Percentiles rank a stretch among this genome's conserved stretches.
phyloP scores from a whole-genome alignment of 352 stramenopile species.

The Proteromonas lacertae region DNA sequence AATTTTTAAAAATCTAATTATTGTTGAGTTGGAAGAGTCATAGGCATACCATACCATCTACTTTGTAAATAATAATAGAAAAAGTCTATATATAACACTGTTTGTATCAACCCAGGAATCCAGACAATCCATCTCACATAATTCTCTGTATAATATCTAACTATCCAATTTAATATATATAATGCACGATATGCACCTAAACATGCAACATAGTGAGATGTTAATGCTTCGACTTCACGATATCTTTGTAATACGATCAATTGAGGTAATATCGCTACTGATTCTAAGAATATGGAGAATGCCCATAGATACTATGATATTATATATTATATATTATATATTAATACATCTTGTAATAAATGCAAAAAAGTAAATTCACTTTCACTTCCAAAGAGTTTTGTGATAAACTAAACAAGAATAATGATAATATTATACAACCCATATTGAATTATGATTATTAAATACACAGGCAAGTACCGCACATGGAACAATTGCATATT shows the following conservation, averaged over 20 bases:
- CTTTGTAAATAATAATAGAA: conserved; percentile 86
- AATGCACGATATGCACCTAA: conserved; percentile 80
- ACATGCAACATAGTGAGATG: conserved; percentile 93
- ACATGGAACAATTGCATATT: conserved; percentile 81
- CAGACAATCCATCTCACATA: conserved; percentile 91
- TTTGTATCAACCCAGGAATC: conserved; percentile 88
- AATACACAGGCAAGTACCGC: conserved; percentile 70
- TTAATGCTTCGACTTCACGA: conserved; percentile 88
- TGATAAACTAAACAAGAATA: neutral
- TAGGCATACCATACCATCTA: too few species aligned
- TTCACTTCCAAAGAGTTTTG: neutral
- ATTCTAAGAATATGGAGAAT: conserved; percentile 96
- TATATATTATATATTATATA: neutral
- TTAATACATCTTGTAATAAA: neutral
- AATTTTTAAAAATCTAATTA: too few species aligned
- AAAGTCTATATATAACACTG: conserved; percentile 93
- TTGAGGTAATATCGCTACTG: conserved; percentile 90
- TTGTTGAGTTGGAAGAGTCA: too few species aligned
- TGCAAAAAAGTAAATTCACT: conserved; percentile 2
- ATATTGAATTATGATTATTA: conserved; percentile 15
- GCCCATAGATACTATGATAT: conserved; percentile 49
- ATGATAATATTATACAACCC: neutral
- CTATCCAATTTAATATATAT: conserved; percentile 99
- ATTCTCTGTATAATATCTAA: conserved; percentile 63
- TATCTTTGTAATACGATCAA: conserved; percentile 91